phyloP scores from a whole-genome alignment of 352 stramenopile species.

The Halophytophthora polymorphica region DNA sequence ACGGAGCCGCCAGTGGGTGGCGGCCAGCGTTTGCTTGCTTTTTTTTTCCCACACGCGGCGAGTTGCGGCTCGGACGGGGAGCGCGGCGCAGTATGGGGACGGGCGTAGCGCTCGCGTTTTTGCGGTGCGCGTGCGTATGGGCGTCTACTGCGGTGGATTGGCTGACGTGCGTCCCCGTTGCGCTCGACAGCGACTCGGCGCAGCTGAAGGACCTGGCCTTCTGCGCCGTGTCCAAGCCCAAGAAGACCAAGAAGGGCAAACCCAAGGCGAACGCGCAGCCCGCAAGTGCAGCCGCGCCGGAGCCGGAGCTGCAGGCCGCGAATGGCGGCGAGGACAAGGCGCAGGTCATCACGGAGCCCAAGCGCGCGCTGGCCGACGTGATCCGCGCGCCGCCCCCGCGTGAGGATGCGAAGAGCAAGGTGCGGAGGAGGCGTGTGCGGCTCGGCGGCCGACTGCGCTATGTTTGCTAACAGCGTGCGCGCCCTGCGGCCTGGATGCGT shows the following conservation, averaged over 20 bases:
- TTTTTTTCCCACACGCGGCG: no score
- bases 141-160: not conserved
- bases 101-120: no score
- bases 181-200: constrained; percentile 43
- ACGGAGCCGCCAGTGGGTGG: not conserved
- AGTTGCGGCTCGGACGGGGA: no score
- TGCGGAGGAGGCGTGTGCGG: no score
- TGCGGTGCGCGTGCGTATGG: no score
- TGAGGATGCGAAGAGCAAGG: constrained; percentile 10
- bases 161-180: constrained; percentile 1
- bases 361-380: constrained; percentile 10
- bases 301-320: constrained; percentile 10
- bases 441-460: no score
- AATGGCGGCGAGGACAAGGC: constrained; percentile 1
- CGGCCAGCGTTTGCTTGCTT: not conserved
- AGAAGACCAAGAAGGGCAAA: constrained; percentile 56
- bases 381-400: constrained; percentile 12
- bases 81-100: no score
- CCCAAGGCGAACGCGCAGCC: constrained; percentile 26
- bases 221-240: constrained; percentile 51
- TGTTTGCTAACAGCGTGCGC: no score
- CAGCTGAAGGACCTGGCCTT: constrained; percentile 76
- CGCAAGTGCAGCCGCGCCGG: constrained; percentile 2
- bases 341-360: constrained; percentile 6
- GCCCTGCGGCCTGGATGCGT: no score